These are phyloP conservation scores for Clavispora phyllophila DNA, from an alignment of 805 yeast species.

Conservation along the genomic window DNA sequence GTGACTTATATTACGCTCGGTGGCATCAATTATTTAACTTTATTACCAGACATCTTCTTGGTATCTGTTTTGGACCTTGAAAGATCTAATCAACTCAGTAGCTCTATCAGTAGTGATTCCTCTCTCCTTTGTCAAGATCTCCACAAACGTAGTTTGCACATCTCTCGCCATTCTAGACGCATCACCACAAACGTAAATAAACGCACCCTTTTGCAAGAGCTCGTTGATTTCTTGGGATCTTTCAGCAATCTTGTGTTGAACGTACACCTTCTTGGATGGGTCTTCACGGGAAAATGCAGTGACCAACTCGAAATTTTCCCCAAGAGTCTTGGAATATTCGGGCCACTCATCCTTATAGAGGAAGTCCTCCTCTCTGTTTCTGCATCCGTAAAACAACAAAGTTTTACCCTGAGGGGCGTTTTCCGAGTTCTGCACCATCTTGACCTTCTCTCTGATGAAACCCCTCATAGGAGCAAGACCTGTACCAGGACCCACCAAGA, in stretches of 20 bases:
- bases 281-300: conserved; percentile 85
- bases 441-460: conserved; percentile 81
- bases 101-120: conserved; percentile 65
- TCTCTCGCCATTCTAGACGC: conserved; percentile 95
- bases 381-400: conserved; percentile 81
- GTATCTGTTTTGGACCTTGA: conserved; percentile 79
- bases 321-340: conserved; percentile 56
- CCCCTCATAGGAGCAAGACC: conserved; percentile 99
- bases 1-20: neutral
- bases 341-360: conserved; percentile 90
- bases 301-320: conserved; percentile 59
- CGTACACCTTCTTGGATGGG: conserved; percentile 59
- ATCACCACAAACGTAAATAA: conserved; percentile 94
- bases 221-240: conserved; percentile 49
- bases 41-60: conserved; percentile 96
- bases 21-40: neutral
- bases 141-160: conserved; percentile 65
- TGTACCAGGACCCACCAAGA: conserved; percentile 96
- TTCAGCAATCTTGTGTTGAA: conserved; percentile 70
- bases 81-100: conserved; percentile 66
- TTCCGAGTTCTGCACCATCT: conserved; percentile 32
- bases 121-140: conserved; percentile 59
- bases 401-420: conserved; percentile 55
- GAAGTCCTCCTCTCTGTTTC: conserved; percentile 74
- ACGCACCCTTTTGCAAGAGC: conserved; percentile 64